Evolutionary conservation across 768 basidiomycete genomes (phyloP).

Genomic region (Russula dissimulans): DNA sequence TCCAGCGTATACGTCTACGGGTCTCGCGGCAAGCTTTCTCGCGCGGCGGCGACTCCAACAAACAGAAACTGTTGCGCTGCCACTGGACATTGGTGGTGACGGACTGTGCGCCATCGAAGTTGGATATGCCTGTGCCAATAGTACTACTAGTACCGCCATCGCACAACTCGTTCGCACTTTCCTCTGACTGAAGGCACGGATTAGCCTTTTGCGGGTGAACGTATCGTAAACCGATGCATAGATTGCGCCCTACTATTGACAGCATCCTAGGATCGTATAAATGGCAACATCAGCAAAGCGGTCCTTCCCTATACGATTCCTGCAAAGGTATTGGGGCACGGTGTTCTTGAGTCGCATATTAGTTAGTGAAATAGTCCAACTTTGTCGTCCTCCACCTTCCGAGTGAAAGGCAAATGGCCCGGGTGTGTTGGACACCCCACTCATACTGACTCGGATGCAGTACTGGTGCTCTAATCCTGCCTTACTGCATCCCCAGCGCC

Average conservation of each 20-base stretch:
- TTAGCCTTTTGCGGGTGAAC: too few relatives aligned
- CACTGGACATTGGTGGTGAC: slow-evolving; percentile 78
- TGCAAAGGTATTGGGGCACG: slow-evolving; percentile 37
- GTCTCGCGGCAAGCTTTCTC: slow-evolving; percentile 61
- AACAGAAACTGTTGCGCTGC: slow-evolving; percentile 83
- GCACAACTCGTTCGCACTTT: too few relatives aligned
- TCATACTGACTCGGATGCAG: too few relatives aligned
- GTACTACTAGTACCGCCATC: too few relatives aligned
- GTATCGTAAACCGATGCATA: neutral
- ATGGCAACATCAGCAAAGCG: slow-evolving; percentile 14
- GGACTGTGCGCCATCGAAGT: too few relatives aligned
- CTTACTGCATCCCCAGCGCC: slow-evolving; percentile 23
- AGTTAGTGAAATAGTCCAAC: neutral
- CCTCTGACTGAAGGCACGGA: too few relatives aligned
- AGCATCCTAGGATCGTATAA: neutral
- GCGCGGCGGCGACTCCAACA: slow-evolving; percentile 79
- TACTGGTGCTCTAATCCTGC: neutral
- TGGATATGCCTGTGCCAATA: too few relatives aligned
- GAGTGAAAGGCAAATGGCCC: slow-evolving; percentile 25
- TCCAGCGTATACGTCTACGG: slow-evolving; percentile 76
- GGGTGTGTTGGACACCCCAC: neutral
- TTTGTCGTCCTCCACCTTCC: neutral
- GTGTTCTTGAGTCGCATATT: slow-evolving; percentile 24
- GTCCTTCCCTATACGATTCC: slow-evolving; percentile 20
- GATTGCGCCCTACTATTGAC: neutral